Percentiles rank a stretch among this genome's conserved stretches.
phyloP scores from a whole-genome alignment of 208 protist genomes.

The Wallacemonas sp. region DNA sequence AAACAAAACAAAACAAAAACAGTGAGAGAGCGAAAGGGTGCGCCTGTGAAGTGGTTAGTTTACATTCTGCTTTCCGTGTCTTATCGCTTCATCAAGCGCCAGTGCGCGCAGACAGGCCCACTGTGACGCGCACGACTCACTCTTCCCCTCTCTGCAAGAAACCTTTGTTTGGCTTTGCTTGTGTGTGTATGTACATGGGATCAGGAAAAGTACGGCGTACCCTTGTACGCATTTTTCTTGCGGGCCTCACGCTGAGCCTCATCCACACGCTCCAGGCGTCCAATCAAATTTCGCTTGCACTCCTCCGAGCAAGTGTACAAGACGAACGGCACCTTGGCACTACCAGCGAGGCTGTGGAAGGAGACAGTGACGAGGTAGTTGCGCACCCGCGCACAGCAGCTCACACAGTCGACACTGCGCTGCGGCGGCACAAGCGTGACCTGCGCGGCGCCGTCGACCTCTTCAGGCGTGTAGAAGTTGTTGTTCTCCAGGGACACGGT shows the following conservation, averaged over 20 bases:
- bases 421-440: constrained; percentile 50
- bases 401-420: constrained; percentile 68
- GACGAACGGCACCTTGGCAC: constrained; percentile 58
- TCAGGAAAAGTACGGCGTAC: constrained; percentile 10
- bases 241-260: constrained; percentile 40
- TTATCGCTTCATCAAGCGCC: too few relatives aligned
- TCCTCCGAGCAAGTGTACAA: constrained; percentile 66
- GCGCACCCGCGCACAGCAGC: constrained; percentile 60
- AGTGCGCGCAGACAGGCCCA: too few relatives aligned
- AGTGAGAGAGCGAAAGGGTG: neutral
- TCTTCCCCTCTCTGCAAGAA: too few relatives aligned
- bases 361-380: constrained; percentile 59
- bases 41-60: too few relatives aligned
- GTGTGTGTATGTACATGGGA: neutral
- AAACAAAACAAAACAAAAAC: too few relatives aligned
- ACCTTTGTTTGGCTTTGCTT: neutral
- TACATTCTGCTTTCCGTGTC: too few relatives aligned
- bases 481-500: constrained; percentile 78
- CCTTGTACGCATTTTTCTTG: neutral
- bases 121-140: too few relatives aligned
- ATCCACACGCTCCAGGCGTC: constrained; percentile 43
- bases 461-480: constrained; percentile 38
- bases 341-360: constrained; percentile 50
- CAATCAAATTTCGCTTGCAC: constrained; percentile 53
- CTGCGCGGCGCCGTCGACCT: constrained; percentile 46